Conservation (phyloP, 1,284 basidiomycete species). For the Ustilago esculenta region DNA sequence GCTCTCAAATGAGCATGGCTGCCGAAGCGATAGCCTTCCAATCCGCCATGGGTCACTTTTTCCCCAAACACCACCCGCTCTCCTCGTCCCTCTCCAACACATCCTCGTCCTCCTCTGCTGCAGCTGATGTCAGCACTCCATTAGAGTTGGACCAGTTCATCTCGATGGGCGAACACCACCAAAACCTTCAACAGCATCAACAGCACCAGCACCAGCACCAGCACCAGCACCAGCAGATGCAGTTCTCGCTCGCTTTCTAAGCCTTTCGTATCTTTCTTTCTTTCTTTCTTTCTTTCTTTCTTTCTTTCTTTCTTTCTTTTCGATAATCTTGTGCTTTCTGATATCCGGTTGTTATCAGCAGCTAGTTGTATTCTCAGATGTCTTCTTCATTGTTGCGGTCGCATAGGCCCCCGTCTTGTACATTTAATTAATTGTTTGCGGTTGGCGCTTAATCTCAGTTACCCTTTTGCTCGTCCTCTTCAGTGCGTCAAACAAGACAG, state of each 20-base stretch:
- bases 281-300: neutral
- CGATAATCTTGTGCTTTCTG: neutral
- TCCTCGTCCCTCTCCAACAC: slow-evolving; percentile 14
- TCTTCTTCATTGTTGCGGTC: too few relatives aligned
- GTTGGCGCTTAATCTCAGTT: slow-evolving; percentile 7
- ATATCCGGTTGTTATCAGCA: too few relatives aligned
- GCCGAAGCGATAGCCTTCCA: slow-evolving; percentile 32
- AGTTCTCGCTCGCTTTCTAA: slow-evolving; percentile 20
- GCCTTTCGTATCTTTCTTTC: neutral
- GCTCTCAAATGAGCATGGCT: slow-evolving; percentile 17
- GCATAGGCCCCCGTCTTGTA: neutral
- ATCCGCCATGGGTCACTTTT: slow-evolving; percentile 44
- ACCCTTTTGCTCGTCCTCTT: neutral
- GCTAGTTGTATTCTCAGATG: neutral
- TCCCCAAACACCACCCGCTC: slow-evolving; percentile 25
- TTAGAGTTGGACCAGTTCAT: slow-evolving; percentile 34
- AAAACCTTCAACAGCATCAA: neutral
- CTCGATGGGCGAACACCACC: slow-evolving; percentile 9
- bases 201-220: slow-evolving; percentile 1
- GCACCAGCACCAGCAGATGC: slow-evolving; percentile 8
- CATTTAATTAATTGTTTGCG: neutral
- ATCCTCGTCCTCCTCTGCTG: slow-evolving; percentile 16
- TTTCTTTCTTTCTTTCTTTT: neutral
- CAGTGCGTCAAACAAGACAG: too few relatives aligned
- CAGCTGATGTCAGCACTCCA: slow-evolving; percentile 18